Evolutionary conservation across 768 basidiomycete genomes (phyloP).

Genomic region (Mycena vitilis): DNA sequence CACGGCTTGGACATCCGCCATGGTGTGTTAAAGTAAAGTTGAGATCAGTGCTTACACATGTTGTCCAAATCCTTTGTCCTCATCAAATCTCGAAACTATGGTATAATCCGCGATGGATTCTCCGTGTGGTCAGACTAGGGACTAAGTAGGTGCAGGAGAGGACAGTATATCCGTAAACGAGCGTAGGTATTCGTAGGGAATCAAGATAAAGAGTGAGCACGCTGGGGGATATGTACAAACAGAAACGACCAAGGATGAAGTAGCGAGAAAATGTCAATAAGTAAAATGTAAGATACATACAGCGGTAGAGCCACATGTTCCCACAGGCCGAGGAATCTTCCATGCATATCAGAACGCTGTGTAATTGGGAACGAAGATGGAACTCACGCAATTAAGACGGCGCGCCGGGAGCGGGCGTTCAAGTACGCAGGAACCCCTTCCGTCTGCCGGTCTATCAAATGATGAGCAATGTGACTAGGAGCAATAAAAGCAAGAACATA

Average conservation of each 20-base stretch:
- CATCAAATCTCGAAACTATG: conserved; percentile 8
- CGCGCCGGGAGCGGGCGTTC: conserved; percentile 37
- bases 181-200: conserved; percentile 66
- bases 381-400: no score
- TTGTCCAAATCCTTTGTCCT: conserved; percentile 1
- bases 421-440: conserved; percentile 83
- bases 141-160: conserved; percentile 62
- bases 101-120: conserved; percentile 55
- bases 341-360: no score
- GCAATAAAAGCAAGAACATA: conserved; percentile 46
- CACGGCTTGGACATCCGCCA: conserved; percentile 79
- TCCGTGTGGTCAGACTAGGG: conserved; percentile 61
- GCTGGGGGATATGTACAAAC: conserved; percentile 49
- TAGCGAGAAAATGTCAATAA: conserved; percentile 46
- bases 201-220: conserved; percentile 60
- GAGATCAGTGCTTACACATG: conserved; percentile 41
- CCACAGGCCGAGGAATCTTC: conserved; percentile 36
- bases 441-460: conserved; percentile 66
- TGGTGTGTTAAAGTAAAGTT: conserved; percentile 47
- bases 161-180: conserved; percentile 68
- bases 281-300: conserved; percentile 44
- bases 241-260: conserved; percentile 45
- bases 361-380: no score
- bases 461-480: conserved; percentile 35
- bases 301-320: conserved; percentile 46